Evolutionary conservation across 2,329 filamentous ascomycete genomes (phyloP), one percentile per base, ranked within the genome.

Genomic region (Drechmeria coniospora): DNA sequence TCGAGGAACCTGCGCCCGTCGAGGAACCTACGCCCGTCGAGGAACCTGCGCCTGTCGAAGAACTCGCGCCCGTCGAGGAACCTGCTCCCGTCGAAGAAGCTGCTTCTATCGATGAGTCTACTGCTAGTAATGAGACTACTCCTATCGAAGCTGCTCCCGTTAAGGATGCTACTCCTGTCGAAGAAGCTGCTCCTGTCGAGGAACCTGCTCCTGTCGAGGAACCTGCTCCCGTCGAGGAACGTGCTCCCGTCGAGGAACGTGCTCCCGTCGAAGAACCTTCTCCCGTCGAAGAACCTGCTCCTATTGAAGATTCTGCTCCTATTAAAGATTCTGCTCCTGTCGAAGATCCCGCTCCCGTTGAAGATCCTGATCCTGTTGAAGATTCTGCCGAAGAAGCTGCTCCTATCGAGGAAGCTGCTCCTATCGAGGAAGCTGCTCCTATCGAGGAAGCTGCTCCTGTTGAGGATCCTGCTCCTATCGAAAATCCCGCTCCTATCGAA

Each of bases 161-260:
- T 9, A 5, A 21, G 20, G 23, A 29, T 12, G 17, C 20, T 9
- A 9, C 20, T 11, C 20, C 20, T 21, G 20, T n/a, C 9, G 6
- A 21, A n/a, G 23, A 29, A 14, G 17, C 17, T 5, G 25, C 29
- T 11, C 22, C 25, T 8, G 30, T 27, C 12, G 32, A 36, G 16
- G 15, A 15, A 14, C 6, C 11, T 10, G 8, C n/a, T 10, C 9
- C 13, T 2, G 23, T 21, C 12, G 33, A 32, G 16, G 15, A 15
- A 14, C 6, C 11, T 10, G 8, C n/a, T 10, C 9, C 13, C 2
- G 23, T 21, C 3, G 21, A 15, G 9, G 11, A 16, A 6, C 21
- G 20, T 16, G 18, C 14, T 4, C 19, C 11, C 12, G 7, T 10
- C 12, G 17, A 27, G 21, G 21, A 13, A 6, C 21, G 20, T 16